phyloP scores from a whole-genome alignment of 2,329 filamentous ascomycete genomes.

The Colletotrichum cuscutae region DNA sequence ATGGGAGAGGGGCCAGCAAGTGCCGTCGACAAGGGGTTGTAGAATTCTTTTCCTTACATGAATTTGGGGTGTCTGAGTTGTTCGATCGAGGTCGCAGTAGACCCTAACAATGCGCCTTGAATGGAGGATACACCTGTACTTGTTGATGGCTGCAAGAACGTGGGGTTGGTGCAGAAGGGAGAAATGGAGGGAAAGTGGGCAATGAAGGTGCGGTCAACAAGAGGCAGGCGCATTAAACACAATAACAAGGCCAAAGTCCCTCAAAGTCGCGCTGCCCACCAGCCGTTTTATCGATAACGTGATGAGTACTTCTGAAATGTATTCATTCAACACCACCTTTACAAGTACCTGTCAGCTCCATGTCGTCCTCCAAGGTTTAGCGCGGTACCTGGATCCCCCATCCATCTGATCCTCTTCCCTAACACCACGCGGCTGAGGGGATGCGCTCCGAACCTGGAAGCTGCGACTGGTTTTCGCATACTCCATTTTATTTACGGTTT shows the following conservation, averaged over 20 bases:
- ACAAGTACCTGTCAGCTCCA: slow-evolving; percentile 21
- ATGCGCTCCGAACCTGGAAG: slow-evolving; percentile 6
- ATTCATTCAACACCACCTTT: background rate
- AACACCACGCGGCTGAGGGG: slow-evolving; percentile 31
- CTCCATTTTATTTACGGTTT: slow-evolving; percentile 1
- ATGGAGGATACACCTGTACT: slow-evolving; percentile 38
- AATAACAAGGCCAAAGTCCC: slow-evolving; percentile 31
- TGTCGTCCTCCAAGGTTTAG: background rate
- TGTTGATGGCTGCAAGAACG: slow-evolving; percentile 43
- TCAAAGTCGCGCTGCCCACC: slow-evolving; percentile 18
- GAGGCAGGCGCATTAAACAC: slow-evolving; percentile 33
- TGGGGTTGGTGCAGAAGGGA: slow-evolving; percentile 51
- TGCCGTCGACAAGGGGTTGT: slow-evolving; percentile 29
- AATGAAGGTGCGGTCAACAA: slow-evolving; percentile 39
- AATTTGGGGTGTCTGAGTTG: slow-evolving; percentile 34
- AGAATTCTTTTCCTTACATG: slow-evolving; percentile 25
- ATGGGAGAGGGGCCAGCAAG: slow-evolving; percentile 22
- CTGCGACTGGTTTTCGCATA: slow-evolving; percentile 12
- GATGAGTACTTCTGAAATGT: background rate
- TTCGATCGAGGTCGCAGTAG: slow-evolving; percentile 35
- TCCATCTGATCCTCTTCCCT: slow-evolving; percentile 18
- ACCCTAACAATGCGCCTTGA: slow-evolving; percentile 37
- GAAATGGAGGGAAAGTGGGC: slow-evolving; percentile 37
- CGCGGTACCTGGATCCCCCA: slow-evolving; percentile 25
- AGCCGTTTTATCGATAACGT: slow-evolving; percentile 15